Conservation (phyloP, 2,329 filamentous ascomycete genomes). For the Fusarium sp. region DNA sequence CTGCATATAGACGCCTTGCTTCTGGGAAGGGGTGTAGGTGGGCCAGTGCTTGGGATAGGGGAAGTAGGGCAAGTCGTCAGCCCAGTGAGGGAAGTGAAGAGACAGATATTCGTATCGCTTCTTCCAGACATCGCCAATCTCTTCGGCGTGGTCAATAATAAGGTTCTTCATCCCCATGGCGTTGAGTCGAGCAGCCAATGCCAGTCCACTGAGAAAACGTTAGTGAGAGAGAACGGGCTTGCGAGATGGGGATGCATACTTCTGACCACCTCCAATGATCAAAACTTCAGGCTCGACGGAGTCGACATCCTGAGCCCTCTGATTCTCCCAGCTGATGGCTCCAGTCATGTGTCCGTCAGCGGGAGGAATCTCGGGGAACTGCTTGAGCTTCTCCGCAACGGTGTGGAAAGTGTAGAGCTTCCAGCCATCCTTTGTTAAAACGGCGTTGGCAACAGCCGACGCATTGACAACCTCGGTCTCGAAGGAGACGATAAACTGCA, state of each 20-base stretch:
- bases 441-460: slow-evolving; percentile 48
- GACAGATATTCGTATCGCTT: slow-evolving; percentile 67
- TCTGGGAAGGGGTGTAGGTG: slow-evolving; percentile 75
- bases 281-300: slow-evolving; percentile 63
- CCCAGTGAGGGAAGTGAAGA: slow-evolving; percentile 73
- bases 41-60: slow-evolving; percentile 72
- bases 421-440: slow-evolving; percentile 48
- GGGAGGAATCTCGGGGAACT: slow-evolving; percentile 45
- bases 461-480: slow-evolving; percentile 45
- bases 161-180: slow-evolving; percentile 57
- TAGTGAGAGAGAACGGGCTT: neutral
- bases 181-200: slow-evolving; percentile 59
- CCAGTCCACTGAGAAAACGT: slow-evolving; percentile 49
- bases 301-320: slow-evolving; percentile 42
- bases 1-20: slow-evolving; percentile 73
- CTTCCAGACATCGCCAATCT: slow-evolving; percentile 67
- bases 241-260: slow-evolving; percentile 3
- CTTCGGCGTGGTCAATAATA: slow-evolving; percentile 57
- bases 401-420: slow-evolving; percentile 51
- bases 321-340: slow-evolving; percentile 46
- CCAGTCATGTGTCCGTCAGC: slow-evolving; percentile 51
- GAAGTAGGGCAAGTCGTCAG: slow-evolving; percentile 69
- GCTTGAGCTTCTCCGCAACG: slow-evolving; percentile 46
- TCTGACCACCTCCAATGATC: slow-evolving; percentile 60
- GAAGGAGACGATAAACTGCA: slow-evolving; percentile 7